These are phyloP conservation scores for Gossypium davidsonii DNA, from an alignment of 441 rosid species.

Conservation along the genomic window DNA sequence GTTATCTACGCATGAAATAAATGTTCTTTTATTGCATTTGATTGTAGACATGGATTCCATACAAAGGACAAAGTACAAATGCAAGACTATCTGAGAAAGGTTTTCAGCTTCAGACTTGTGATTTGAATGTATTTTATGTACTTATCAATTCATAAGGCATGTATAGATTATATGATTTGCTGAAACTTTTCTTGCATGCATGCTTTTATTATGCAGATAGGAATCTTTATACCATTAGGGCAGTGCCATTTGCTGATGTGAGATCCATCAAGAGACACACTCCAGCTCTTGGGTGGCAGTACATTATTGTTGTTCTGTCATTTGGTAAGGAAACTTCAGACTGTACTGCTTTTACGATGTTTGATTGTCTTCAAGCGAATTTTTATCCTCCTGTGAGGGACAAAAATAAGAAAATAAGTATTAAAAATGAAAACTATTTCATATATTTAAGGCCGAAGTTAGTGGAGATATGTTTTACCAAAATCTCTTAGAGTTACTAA, in stretches of 20 bases:
- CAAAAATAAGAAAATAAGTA: background rate
- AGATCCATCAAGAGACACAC: constrained; percentile 77
- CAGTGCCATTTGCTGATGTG: constrained; percentile 70
- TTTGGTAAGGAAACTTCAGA: constrained; percentile 49
- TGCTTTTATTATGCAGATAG: constrained; percentile 47
- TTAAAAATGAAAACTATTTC: background rate
- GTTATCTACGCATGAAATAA: background rate
- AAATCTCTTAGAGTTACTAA: background rate
- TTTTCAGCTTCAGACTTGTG: constrained; percentile 17
- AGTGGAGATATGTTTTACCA: background rate
- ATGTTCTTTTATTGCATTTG: constrained; percentile 5
- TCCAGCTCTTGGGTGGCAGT: constrained; percentile 96
- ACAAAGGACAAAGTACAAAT: constrained; percentile 64
- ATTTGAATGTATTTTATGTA: constrained; percentile 9
- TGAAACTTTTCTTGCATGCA: constrained; percentile 11
- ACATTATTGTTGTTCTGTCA: constrained; percentile 74
- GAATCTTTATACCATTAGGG: constrained; percentile 82
- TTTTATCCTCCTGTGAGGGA: background rate
- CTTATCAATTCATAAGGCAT: constrained; percentile 1
- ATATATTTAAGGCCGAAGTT: background rate
- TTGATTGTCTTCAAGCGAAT: background rate
- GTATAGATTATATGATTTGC: background rate
- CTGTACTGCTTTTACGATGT: background rate
- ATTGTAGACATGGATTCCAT: constrained; percentile 86
- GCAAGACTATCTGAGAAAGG: constrained; percentile 80